Evolutionary conservation across 2,329 filamentous ascomycete genomes (phyloP), one percentile per base, ranked within the genome.

Genomic region (Diaporthe ampelina): DNA sequence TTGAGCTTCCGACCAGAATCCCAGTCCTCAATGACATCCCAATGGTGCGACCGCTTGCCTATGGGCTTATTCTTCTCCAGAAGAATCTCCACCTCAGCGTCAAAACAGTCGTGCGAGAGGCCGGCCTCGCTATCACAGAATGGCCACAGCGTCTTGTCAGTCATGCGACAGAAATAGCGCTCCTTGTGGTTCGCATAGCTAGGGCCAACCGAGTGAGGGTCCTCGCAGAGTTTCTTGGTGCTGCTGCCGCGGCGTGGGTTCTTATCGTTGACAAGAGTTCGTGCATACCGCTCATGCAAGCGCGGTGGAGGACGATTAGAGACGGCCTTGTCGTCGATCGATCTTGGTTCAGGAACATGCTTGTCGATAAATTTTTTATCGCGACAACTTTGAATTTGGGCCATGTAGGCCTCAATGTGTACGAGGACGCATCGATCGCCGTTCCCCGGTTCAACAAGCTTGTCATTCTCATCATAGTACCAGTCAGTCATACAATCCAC

Each of bases 11-110:
- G 26, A 5, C 29, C 37, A 50, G 21, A 8, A 61, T 58, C 17
- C 69, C 69, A 71, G 56, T 71, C 54, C 69, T 71, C 69, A 26
- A 71, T 59, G 6, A 24, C 10, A 29, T 71, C 69, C 69, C 69
- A 71, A 11, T 61, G 35, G 9, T 26, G 29, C 4, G 43, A n/a
- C 54, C 56, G 69, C 54, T 59, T 71, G 0, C 6, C 19, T 15
- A 43, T 10, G 13, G 69, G 40, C 54, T 9, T 32, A 29, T 40
- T 45, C 43, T 35, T 45, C 69, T 71, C 37, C 37, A 61, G 29
- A 15, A 71, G 43, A 7, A 71, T 5, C 26, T 71, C 69, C 21
- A 29, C 56, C 13, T 71, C 69, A 32, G 29, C 69, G 19, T 71
- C 56, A 26, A 52, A 61, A 29, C 69, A 71, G 5, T 50, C 24